Percentiles rank a stretch among this genome's conserved stretches.
Evolutionary conservation across 495 filamentous ascomycete genomes (phyloP).

Genomic region (Penicillium macrosclerotiorum): DNA sequence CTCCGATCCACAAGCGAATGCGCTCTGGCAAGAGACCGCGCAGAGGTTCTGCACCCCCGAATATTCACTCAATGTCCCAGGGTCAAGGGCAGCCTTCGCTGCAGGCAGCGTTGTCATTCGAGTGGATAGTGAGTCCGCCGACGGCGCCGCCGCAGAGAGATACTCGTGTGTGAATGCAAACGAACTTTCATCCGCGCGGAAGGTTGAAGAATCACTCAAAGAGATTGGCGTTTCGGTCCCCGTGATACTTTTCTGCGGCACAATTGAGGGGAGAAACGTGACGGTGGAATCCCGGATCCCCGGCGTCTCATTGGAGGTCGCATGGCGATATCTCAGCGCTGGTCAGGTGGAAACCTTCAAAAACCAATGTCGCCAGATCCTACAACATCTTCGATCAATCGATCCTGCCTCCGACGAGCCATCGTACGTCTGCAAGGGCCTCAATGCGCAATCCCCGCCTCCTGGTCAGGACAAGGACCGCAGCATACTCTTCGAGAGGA

Average conservation of each 20-base stretch:
- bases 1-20: conserved; percentile 25
- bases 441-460: conserved; percentile 33
- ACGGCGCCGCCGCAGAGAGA: conserved; percentile 24
- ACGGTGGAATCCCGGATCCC: conserved; percentile 44
- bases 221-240: conserved; percentile 38
- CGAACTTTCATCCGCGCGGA: conserved; percentile 37
- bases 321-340: conserved; percentile 38
- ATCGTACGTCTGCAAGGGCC: conserved; percentile 37
- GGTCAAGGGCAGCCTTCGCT: conserved; percentile 35
- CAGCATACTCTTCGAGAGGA: conserved; percentile 33
- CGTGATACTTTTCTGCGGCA: conserved; percentile 39
- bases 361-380: conserved; percentile 35
- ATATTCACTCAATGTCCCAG: conserved; percentile 35
- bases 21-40: conserved; percentile 38
- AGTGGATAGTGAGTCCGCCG: conserved; percentile 32
- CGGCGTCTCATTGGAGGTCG: conserved; percentile 43
- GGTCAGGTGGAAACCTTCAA: conserved; percentile 36
- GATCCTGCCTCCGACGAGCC: conserved; percentile 28
- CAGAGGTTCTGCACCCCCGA: conserved; percentile 30
- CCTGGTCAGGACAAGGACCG: conserved; percentile 25
- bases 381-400: conserved; percentile 26
- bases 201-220: conserved; percentile 35
- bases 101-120: conserved; percentile 40
- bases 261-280: conserved; percentile 39
- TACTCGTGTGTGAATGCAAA: conserved; percentile 61